Conservation (phyloP, 345 rosid genomes). For the Brassica cretica region DNA sequence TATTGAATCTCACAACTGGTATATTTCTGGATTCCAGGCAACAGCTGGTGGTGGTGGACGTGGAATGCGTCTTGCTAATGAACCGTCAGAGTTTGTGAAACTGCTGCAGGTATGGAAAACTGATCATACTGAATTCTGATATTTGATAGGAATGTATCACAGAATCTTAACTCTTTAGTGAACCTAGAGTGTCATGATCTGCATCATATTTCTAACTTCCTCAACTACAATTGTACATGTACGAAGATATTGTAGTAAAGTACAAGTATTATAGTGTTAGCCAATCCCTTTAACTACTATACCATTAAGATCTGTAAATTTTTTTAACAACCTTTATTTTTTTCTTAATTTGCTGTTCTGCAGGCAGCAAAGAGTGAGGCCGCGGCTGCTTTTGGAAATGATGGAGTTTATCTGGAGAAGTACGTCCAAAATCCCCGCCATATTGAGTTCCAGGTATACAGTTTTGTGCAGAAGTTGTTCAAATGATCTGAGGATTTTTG, state of each 20-base stretch:
- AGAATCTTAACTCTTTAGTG: neutral
- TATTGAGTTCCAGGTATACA: slow-evolving; percentile 95
- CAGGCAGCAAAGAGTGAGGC: slow-evolving; percentile 99
- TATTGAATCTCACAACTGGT: neutral
- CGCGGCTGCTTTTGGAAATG: slow-evolving; percentile 98
- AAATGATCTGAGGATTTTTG: neutral
- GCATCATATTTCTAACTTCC: slow-evolving; percentile 1
- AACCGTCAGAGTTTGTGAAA: slow-evolving; percentile 93
- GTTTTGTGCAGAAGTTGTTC: neutral
- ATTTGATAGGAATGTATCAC: neutral
- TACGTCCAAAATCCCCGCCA: slow-evolving; percentile 93
- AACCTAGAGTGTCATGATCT: neutral
- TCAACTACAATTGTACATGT: neutral
- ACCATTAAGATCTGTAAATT: neutral
- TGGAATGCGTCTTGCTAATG: slow-evolving; percentile 99
- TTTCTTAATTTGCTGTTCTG: slow-evolving; percentile 23
- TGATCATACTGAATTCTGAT: neutral
- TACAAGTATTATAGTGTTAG: neutral
- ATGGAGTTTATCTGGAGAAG: slow-evolving; percentile 96
- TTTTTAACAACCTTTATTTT: slow-evolving; percentile 19
- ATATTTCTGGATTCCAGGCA: slow-evolving; percentile 54
- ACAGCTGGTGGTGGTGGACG: slow-evolving; percentile 99
- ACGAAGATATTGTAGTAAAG: neutral
- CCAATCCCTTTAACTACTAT: neutral
- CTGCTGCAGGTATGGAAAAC: slow-evolving; percentile 68